Evolutionary conservation across 306 rosid species (phyloP).

Genomic region (Pyrus bretschneideri): DNA sequence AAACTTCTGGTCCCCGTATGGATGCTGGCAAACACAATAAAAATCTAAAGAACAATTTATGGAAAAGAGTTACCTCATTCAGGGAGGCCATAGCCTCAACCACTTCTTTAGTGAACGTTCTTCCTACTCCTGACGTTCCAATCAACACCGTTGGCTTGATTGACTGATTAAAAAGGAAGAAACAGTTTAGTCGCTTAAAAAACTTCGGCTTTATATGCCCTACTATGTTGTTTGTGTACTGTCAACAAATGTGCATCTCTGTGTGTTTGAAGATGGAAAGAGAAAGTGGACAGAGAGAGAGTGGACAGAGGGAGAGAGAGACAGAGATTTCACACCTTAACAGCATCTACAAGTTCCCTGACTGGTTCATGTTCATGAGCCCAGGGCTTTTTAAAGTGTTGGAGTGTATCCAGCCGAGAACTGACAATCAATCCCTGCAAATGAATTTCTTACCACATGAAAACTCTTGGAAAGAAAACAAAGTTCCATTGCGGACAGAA

Average conservation of each 20-base stretch:
- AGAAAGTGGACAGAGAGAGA: neutral
- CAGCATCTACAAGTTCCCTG: slow-evolving; percentile 48
- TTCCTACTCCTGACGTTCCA: slow-evolving; percentile 92
- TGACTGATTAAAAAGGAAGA: slow-evolving; percentile 38
- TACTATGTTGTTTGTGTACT: neutral
- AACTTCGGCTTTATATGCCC: neutral
- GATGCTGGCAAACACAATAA: neutral
- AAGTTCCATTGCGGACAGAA: slow-evolving; percentile 1
- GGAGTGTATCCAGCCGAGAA: slow-evolving; percentile 85
- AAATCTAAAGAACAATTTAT: neutral
- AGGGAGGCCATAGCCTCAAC: slow-evolving; percentile 68
- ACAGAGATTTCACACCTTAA: slow-evolving; percentile 51
- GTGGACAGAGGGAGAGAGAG: neutral
- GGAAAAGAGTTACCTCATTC: slow-evolving; percentile 53
- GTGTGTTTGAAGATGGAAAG: neutral
- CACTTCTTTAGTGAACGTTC: slow-evolving; percentile 63
- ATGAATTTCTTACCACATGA: slow-evolving; percentile 11
- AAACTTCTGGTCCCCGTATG: neutral
- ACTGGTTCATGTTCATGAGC: slow-evolving; percentile 85
- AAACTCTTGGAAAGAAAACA: slow-evolving; percentile 17
- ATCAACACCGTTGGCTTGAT: slow-evolving; percentile 87
- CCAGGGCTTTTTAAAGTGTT: slow-evolving; percentile 94
- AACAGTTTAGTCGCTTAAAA: slow-evolving; percentile 5
- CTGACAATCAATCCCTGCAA: slow-evolving; percentile 77
- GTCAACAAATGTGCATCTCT: neutral